Conservation (phyloP, 176 grass and related monocot genomes). For the Musa schizocarpa region DNA sequence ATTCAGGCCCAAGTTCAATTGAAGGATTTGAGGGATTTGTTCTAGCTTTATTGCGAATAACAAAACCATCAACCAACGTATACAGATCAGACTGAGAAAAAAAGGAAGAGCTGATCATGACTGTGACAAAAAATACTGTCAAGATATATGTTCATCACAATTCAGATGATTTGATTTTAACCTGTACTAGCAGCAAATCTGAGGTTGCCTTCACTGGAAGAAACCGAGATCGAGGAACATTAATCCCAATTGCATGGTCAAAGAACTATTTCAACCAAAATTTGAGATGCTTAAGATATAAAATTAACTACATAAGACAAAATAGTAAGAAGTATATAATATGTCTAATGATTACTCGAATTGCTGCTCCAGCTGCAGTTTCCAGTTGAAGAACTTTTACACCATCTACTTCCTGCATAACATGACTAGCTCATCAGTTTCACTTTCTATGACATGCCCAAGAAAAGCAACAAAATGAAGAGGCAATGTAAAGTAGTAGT, state of each 20-base stretch:
- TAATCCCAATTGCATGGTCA: slow-evolving; percentile 73
- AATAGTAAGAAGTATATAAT: not conserved
- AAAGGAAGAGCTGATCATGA: slow-evolving; percentile 1
- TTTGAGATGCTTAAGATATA: not conserved
- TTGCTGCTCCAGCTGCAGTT: slow-evolving; percentile 84
- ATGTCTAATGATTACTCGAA: slow-evolving; percentile 45
- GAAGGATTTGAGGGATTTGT: slow-evolving; percentile 67
- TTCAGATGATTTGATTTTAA: slow-evolving; percentile 22
- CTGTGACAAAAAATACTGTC: not conserved
- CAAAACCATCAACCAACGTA: slow-evolving; percentile 76
- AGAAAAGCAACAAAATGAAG: slow-evolving; percentile 7
- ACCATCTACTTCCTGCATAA: slow-evolving; percentile 76
- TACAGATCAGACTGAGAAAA: slow-evolving; percentile 78
- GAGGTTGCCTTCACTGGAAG: slow-evolving; percentile 95
- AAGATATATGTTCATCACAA: slow-evolving; percentile 2
- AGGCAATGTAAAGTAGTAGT: not conserved
- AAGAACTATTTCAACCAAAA: slow-evolving; percentile 60
- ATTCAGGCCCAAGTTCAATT: slow-evolving; percentile 83
- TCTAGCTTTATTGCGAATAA: slow-evolving; percentile 66
- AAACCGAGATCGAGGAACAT: slow-evolving; percentile 79
- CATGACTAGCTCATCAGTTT: slow-evolving; percentile 21
- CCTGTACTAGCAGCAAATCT: slow-evolving; percentile 95
- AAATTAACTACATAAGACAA: not conserved
- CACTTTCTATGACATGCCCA: not conserved
- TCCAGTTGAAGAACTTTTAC: slow-evolving; percentile 89